A percentile compares a stretch with the other conserved stretches of the same genome.
These are phyloP conservation scores for Hemisphaericaspora xylofermentans DNA, from an alignment of 1,139 yeast genomes.

Conservation along the genomic window DNA sequence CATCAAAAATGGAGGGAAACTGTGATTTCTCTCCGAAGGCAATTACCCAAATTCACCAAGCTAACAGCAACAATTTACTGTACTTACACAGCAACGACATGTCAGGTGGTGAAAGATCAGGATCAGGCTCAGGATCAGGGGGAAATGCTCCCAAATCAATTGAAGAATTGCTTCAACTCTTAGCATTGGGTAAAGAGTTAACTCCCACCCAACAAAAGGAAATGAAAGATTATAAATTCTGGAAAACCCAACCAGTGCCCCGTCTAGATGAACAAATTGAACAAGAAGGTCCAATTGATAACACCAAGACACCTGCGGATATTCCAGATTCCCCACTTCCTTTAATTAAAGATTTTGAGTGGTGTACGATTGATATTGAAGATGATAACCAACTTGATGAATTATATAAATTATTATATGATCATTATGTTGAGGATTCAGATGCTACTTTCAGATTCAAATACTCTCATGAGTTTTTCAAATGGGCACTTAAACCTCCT, in stretches of 20 bases:
- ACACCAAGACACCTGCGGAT: constrained; percentile 62
- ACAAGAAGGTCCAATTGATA: constrained; percentile 83
- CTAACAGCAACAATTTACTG: too few species aligned
- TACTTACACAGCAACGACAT: too few species aligned
- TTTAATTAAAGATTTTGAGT: constrained; percentile 76
- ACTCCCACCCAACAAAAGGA: constrained; percentile 55
- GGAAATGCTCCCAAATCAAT: constrained; percentile 25
- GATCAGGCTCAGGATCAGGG: too few species aligned
- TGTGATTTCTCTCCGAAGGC: too few species aligned
- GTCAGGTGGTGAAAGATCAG: too few species aligned
- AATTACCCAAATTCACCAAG: constrained; percentile 4
- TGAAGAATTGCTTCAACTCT: constrained; percentile 49
- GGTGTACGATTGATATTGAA: constrained; percentile 78
- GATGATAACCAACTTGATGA: constrained; percentile 60
- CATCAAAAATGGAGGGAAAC: background rate
- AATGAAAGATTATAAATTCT: constrained; percentile 90
- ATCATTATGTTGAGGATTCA: constrained; percentile 90
- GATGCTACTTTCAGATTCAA: constrained; percentile 92
- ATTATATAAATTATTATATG: constrained; percentile 76
- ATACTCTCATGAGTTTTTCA: constrained; percentile 77
- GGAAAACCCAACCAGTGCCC: constrained; percentile 98
- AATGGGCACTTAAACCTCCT: constrained; percentile 94
- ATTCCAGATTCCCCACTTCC: constrained; percentile 70
- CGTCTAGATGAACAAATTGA: constrained; percentile 64
- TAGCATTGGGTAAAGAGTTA: constrained; percentile 55